These are phyloP conservation scores for Protomyces lactucae-debilis DNA, from an alignment of 1,139 yeast species.

Conservation along the genomic window DNA sequence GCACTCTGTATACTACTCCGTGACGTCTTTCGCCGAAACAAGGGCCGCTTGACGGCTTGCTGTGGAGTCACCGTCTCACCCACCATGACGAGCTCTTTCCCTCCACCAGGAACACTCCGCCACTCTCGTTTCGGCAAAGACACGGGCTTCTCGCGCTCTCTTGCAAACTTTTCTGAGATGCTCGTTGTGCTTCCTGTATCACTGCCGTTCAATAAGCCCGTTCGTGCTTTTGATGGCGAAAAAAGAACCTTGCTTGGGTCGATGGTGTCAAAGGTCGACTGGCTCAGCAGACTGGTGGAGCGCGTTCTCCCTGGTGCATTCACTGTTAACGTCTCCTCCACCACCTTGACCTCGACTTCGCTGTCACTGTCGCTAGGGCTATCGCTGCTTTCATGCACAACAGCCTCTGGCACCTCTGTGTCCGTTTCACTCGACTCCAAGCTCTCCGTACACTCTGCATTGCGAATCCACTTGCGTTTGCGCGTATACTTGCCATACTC, in stretches of 20 bases:
- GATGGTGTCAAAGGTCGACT: neutral
- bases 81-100: slow-evolving; percentile 7
- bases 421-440: neutral
- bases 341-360: neutral
- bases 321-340: neutral
- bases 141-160: neutral
- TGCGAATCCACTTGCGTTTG: slow-evolving; percentile 24
- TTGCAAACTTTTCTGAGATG: neutral
- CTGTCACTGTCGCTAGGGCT: neutral
- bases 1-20: neutral
- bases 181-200: neutral
- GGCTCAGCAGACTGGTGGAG: neutral
- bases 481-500: slow-evolving; percentile 78
- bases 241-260: neutral
- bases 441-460: slow-evolving; percentile 20
- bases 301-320: neutral
- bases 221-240: neutral
- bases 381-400: neutral
- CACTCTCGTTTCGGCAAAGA: slow-evolving; percentile 9
- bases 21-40: neutral
- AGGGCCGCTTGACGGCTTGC: neutral
- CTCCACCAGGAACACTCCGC: slow-evolving; percentile 11
- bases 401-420: neutral
- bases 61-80: neutral
- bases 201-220: neutral